Conservation (phyloP, 164 flowering plant species). For the Platanus orientalis region DNA sequence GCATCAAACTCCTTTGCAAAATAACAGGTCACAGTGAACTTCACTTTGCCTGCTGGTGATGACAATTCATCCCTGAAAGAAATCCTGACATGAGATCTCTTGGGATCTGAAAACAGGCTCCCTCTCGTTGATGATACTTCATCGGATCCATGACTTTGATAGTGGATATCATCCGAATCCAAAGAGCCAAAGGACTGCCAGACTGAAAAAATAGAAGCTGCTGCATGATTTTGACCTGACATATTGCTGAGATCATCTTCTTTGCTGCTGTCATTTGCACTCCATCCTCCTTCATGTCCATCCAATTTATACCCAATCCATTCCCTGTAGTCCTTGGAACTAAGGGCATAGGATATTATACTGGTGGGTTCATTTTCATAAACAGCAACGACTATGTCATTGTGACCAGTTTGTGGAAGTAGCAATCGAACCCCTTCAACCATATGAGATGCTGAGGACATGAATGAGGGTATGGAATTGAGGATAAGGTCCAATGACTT, state of each 20-base stretch:
- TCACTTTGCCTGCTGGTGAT: conserved; percentile 44
- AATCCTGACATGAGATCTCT: conserved; percentile 61
- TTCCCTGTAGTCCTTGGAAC: conserved; percentile 54
- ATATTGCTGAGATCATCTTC: conserved; percentile 14
- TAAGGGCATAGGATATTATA: conserved; percentile 57
- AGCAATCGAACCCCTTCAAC: conserved; percentile 54
- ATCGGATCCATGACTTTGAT: conserved; percentile 64
- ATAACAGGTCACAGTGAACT: conserved; percentile 67
- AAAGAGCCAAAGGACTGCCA: conserved; percentile 60
- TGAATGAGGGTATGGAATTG: conserved; percentile 28
- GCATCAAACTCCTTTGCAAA: conserved; percentile 77
- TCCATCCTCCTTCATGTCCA: conserved; percentile 27
- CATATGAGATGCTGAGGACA: conserved; percentile 38
- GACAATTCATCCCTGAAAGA: conserved; percentile 61
- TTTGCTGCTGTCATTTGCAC: conserved; percentile 9
- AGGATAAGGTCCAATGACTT: conserved; percentile 28
- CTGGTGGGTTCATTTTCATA: conserved; percentile 83
- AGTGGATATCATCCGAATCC: conserved; percentile 52
- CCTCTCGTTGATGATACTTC: conserved; percentile 43
- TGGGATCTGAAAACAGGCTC: conserved; percentile 38
- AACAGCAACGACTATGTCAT: conserved; percentile 60
- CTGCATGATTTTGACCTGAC: conserved; percentile 15
- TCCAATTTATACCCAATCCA: conserved; percentile 36
- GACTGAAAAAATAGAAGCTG: conserved; percentile 27
- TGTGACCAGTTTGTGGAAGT: conserved; percentile 50